These are phyloP conservation scores for Speleostelium caveatum DNA, from an alignment of 78 protist genomes.

Conservation along the genomic window DNA sequence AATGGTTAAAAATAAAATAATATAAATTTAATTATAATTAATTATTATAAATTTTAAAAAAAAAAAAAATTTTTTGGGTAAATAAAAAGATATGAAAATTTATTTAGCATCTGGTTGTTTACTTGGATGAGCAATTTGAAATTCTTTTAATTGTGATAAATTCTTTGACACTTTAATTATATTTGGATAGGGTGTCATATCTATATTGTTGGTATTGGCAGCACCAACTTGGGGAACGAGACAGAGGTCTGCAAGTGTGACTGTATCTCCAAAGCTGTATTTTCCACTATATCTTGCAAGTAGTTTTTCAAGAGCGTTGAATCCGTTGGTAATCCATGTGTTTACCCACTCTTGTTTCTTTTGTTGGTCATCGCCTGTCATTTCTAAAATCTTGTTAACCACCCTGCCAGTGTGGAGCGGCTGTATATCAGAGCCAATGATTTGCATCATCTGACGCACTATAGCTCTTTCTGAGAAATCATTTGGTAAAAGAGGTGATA, in stretches of 20 bases:
- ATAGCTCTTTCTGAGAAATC: constrained; percentile 60
- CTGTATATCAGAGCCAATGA: constrained; percentile 83
- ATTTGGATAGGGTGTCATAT: constrained; percentile 63
- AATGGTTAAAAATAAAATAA: too few species aligned
- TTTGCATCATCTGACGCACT: constrained; percentile 71
- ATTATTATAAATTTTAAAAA: too few species aligned
- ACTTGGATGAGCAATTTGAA: constrained; percentile 23
- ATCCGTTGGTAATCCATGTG: constrained; percentile 61
- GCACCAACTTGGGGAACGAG: constrained; percentile 66
- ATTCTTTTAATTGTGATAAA: constrained; percentile 37
- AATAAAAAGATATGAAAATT: too few species aligned
- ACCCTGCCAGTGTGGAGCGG: constrained; percentile 85
- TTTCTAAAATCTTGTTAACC: constrained; percentile 2
- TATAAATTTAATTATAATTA: too few species aligned
- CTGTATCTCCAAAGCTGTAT: constrained; percentile 60
- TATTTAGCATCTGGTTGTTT: constrained; percentile 74
- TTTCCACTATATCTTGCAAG: constrained; percentile 60
- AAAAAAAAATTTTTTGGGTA: too few species aligned
- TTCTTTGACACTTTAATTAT: constrained; percentile 19
- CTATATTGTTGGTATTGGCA: constrained; percentile 71
- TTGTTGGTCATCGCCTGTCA: constrained; percentile 30
- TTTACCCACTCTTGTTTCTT: constrained; percentile 74
- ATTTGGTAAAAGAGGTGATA: constrained; percentile 54
- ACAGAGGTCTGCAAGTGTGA: constrained; percentile 63
- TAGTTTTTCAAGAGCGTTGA: constrained; percentile 72